Base-by-base conservation (phyloP, 2,329 filamentous ascomycete species). In the Pseudocercospora vitis region DNA sequence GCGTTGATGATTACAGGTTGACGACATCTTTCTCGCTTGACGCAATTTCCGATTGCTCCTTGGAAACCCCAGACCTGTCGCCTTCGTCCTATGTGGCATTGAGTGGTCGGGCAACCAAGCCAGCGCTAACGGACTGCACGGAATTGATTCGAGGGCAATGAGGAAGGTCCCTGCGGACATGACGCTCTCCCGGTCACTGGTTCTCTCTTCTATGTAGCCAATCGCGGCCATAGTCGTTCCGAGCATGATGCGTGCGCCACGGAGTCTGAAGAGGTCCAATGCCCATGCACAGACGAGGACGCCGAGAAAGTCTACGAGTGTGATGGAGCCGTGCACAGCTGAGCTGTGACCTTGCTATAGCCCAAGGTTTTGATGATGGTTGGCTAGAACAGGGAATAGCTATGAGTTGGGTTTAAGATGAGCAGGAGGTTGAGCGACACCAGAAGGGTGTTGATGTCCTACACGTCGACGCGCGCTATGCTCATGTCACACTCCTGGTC, bases 321-420 rank as follows among this genome's bases (percentile, higher is more conserved):
- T 1, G 70, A 70, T 7, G 71, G 71, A 0, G 71, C 70, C 9
- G 70, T 73, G 45, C 72, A 62, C n/a, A 73, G 68, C 53, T 73
- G 71, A 2, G 71, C 70, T 12, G 66, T 70, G 11, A 75, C 71
- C 2, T 68, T 65, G 23, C 58, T 69, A 60, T 76, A 76, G 3
- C 73, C 73, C 24, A 77, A 65, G 3, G 68, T 71, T 6, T 64
- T 64, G 58, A 77, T 73, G 61, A 78, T 78, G 26, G 71, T 71
- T 0, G 75, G 74, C 1, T 77, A 66, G 63, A 77, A 77, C n/a
- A 78, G 67, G 53, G 65, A 75, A 66, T 66, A 78, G 53, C 64
- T 75, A 69, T 74, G 74, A 53, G 74, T 70, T 4, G 67, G 66
- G 5, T 67, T 56, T 26, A 70, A 57, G 49, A 70, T 68, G 48